Base-by-base conservation (phyloP, 2,329 filamentous ascomycete species). In the Calonectria ilicicola region DNA sequence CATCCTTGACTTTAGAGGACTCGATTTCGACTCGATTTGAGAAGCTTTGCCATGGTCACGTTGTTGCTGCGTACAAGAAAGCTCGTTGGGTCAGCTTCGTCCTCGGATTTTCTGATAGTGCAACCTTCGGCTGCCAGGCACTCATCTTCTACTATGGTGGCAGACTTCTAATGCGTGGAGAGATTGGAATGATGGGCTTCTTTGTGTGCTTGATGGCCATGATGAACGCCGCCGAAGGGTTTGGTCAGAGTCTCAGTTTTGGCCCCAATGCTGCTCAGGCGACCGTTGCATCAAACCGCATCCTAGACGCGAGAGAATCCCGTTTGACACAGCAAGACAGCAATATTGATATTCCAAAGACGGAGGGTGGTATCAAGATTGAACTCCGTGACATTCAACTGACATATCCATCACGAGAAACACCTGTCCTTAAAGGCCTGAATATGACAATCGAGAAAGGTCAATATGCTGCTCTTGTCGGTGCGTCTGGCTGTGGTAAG, bases 401-500 rank as follows among this genome's bases (percentile, higher is more conserved):
- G 84, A 88, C 86, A 74, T 93, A 93, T 76, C 90, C 91, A 0
- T 89, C 88, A 0, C 86, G 91, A 58, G 86, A 90, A 67, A 83
- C 88, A 3, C 86, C 88, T 26, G 88, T 93, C 38, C 92, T 92
- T 81, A 87, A 85, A 64, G 89, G 89, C 2, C 83, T 95, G 69
- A 91, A 88, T 78, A 84, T 95, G 71, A 90, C 87, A 6, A 90
- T 95, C 65, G 86, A 91, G 75, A 91, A 91, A 75, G 93, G 93
- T 5, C 91, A 94, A 79, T 94, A 93, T 78, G 91, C 90, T 0
- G 93, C 92, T 1, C 86, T 95, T 1, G 93, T 95, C 6, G 93
- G 93, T 2, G 89, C 92, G 1, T 93, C 91, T 1, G 93, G 93
- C 0, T 93, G 91, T 71, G 93, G 93, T 40, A 94, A 96, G 84